Evolutionary conservation across 371 early-diverging fungal species (phyloP).

Genomic region (Nematocida parisii): DNA sequence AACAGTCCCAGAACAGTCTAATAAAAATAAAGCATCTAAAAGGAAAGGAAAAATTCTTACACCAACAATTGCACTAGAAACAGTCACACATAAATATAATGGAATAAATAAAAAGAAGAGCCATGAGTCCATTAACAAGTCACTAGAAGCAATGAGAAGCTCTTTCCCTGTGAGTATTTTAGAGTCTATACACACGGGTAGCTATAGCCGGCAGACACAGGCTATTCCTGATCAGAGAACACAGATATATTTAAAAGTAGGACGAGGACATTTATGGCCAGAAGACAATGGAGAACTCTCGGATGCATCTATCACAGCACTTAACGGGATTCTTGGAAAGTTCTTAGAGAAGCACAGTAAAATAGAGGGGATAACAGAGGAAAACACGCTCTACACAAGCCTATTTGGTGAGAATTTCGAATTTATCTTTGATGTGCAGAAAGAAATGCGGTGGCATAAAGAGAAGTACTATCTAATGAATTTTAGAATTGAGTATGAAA

Average conservation of each 20-base stretch:
- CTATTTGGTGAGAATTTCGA: conserved; percentile 16
- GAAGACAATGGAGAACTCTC: conserved; percentile 20
- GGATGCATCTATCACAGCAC: conserved; percentile 31
- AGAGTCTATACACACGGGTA: conserved; percentile 15
- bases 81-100: neutral
- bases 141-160: neutral
- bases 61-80: conserved; percentile 23
- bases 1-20: neutral
- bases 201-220: conserved; percentile 5
- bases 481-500: conserved; percentile 36
- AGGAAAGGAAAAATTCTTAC: conserved; percentile 26
- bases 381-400: conserved; percentile 7
- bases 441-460: conserved; percentile 9
- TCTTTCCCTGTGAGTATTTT: conserved; percentile 24
- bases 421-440: conserved; percentile 37
- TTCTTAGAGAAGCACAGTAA: neutral
- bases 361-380: conserved; percentile 38
- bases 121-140: neutral
- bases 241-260: conserved; percentile 28
- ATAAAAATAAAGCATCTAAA: neutral
- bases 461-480: conserved; percentile 48
- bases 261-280: conserved; percentile 40
- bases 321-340: conserved; percentile 49
- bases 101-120: neutral
- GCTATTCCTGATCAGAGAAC: neutral